Evolutionary conservation across 495 filamentous ascomycete genomes (phyloP).

Genomic region (Ramalina intermedia): DNA sequence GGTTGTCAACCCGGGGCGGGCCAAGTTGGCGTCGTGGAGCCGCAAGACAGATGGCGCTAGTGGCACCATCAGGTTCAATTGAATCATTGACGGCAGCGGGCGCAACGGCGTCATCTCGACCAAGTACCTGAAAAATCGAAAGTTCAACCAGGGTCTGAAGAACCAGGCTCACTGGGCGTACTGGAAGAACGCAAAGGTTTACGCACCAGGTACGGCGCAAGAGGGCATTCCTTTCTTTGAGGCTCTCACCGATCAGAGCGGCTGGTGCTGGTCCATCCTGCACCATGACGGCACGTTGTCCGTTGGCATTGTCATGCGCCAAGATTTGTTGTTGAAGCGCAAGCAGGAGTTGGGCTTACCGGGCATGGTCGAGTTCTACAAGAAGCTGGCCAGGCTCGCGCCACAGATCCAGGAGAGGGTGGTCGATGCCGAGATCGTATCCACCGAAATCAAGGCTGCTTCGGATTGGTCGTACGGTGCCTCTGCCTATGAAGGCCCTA

Average conservation of each 20-base stretch:
- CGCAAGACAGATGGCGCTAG: conserved; percentile 23
- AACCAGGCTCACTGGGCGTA: conserved; percentile 26
- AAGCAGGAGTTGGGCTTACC: conserved; percentile 18
- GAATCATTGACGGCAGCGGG: conserved; percentile 23
- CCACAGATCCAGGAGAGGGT: conserved; percentile 17
- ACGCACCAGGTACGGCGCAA: conserved; percentile 13
- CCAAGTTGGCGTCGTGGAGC: conserved; percentile 19
- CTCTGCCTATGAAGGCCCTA: conserved; percentile 21
- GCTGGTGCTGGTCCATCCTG: conserved; percentile 23
- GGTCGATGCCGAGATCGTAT: conserved; percentile 15
- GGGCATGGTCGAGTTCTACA: conserved; percentile 24
- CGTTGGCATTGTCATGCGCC: conserved; percentile 22
- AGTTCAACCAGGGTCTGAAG: conserved; percentile 23
- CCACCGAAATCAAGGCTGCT: conserved; percentile 24
- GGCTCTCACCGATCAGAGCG: conserved; percentile 17
- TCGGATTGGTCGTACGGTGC: conserved; percentile 30
- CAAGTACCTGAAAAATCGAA: conserved; percentile 24
- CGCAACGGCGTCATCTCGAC: conserved; percentile 18
- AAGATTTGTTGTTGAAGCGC: conserved; percentile 13
- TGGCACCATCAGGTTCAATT: conserved; percentile 22
- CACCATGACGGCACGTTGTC: conserved; percentile 20
- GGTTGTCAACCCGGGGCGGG: no score
- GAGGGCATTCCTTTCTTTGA: conserved; percentile 22
- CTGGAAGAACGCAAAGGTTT: conserved; percentile 13
- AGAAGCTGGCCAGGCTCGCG: conserved; percentile 17